Base-by-base conservation (phyloP, 1,284 basidiomycete genomes). In the Inonotus obliquus region DNA sequence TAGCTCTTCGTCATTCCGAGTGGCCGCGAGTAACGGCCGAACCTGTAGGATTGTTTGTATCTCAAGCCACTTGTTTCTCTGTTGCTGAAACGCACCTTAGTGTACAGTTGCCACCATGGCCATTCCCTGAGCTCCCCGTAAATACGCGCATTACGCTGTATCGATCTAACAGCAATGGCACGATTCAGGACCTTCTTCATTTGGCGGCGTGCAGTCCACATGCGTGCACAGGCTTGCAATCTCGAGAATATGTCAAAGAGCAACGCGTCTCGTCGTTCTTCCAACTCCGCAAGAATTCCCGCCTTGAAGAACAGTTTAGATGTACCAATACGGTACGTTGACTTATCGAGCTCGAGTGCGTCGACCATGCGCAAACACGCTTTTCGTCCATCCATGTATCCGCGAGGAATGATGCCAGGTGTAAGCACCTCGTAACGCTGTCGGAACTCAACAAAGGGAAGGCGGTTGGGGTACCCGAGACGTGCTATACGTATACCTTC, bases 301-400 rank as follows among this genome's bases (percentile, higher is more conserved):
- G 97, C 96, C 73, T 98, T 99, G 86, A 99, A 99, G 78, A 99
- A 99, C 67, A 98, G 93, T 79, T 99, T 99, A 49, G 94, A 97
- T 0, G 93, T 92, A 7, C 97, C 97, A 64, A 99, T 92, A 69
- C 91, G 92, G 81, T 89, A 98, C 25, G 88, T 83, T 0, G 84
- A 79, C 60, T 88, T 85, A 72, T 98, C 94, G 21, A 99, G 83
- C 60, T 96, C 92, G 44, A 99, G 80, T 4, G 92, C 85, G 65
- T 89, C 89, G 51, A 98, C 91, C 84, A 99, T 99, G n/a, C 91
- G 83, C 49, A 91, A 80, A 67, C 92, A 96, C 0, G 96, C 94
- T 73, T 97, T 94, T 6, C 95, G 86, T 4, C 96, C 96, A 68
- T 99, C 97, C 91, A 98, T 96, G 72, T 98, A 98, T 4, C 95